Evolutionary conservation across 2,329 filamentous ascomycete species (phyloP).

Genomic region (Hawksworthiomyces lignivorus): DNA sequence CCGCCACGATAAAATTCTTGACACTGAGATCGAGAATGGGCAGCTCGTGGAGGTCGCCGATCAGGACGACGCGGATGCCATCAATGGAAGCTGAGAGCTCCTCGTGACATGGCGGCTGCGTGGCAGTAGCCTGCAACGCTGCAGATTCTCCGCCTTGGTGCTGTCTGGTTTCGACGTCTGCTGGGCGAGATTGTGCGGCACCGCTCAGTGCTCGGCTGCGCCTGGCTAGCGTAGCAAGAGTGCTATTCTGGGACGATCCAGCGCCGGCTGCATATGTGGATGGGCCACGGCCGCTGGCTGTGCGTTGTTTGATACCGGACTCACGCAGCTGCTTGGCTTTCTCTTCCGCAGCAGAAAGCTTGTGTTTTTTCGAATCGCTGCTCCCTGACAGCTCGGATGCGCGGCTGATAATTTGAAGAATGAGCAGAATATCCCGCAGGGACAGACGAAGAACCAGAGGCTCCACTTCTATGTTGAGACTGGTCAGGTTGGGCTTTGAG

Average conservation of each 20-base stretch:
- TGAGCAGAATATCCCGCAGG: constrained; percentile 86
- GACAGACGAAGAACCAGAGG: constrained; percentile 86
- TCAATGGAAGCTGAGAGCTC: constrained; percentile 80
- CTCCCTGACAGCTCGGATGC: constrained; percentile 73
- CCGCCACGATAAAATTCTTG: constrained; percentile 77
- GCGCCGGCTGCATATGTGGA: constrained; percentile 37
- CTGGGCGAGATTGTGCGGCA: too few species aligned
- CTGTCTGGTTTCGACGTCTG: background rate
- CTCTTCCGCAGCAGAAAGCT: constrained; percentile 37
- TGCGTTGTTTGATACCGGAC: constrained; percentile 44
- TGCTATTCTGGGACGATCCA: background rate
- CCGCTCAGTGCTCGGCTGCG: background rate
- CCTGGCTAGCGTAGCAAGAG: too few species aligned
- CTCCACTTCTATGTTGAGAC: constrained; percentile 80
- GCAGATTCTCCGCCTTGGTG: constrained; percentile 10
- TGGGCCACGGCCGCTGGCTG: constrained; percentile 48
- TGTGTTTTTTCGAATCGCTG: constrained; percentile 36
- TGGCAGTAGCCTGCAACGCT: too few species aligned
- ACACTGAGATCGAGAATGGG: constrained; percentile 91
- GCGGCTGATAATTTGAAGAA: constrained; percentile 84
- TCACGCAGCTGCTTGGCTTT: constrained; percentile 48
- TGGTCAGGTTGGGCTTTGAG: constrained; percentile 56
- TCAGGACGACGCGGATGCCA: constrained; percentile 84
- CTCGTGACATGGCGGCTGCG: constrained; percentile 42
- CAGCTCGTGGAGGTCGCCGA: constrained; percentile 91